Evolutionary conservation across 345 rosid genomes (phyloP), one percentile per base, ranked within the genome.

Genomic region (Citrus unshiu): DNA sequence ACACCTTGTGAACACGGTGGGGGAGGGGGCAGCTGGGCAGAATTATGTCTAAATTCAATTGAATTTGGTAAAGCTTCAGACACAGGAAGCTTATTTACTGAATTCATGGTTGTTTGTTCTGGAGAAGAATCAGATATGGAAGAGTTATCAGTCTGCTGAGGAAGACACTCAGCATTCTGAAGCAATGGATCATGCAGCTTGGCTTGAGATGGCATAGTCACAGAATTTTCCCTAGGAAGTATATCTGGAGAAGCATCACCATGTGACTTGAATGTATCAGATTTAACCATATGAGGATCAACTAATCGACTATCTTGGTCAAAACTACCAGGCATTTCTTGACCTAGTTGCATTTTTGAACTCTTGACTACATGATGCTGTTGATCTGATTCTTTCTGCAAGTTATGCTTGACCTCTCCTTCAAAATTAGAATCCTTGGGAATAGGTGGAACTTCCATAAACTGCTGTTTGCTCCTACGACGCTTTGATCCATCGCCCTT

Each of bases 401-500:
- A 57, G 54, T 58, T 37, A 75, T 63, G 84, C 73, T 71, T 77
- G 78, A 25, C 65, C 70, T 81, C 87, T 72, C 74, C 85, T 54
- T n/a, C 59, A 35, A 58, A 32, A 77, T 69, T 72, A 71, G 62
- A 51, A 77, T 32, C 78, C 64, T 78, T 79, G 19, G 76, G 68
- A 78, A 76, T 72, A 43, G 68, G 59, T 67, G 64, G 68, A 78
- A 79, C 81, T 79, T 87, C 84, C 57, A 40, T 39, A 78, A 60
- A 30, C 79, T 76, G 82, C 46, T 61, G 81, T 77, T 76, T 85
- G 82, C 83, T 82, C 82, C 80, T 80, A n/a, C 79, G 81, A 72
- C 25, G 70, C 78, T 81, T 86, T 58, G 87, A 79, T 76, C 81
- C 85, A 22, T 84, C 87, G 54, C 25, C 68, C 73, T 64, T 86